A percentile compares a stretch with the other conserved stretches of the same genome.
Evolutionary conservation across 2,329 filamentous ascomycete genomes (phyloP).

Genomic region (Huntiella moniliformis): DNA sequence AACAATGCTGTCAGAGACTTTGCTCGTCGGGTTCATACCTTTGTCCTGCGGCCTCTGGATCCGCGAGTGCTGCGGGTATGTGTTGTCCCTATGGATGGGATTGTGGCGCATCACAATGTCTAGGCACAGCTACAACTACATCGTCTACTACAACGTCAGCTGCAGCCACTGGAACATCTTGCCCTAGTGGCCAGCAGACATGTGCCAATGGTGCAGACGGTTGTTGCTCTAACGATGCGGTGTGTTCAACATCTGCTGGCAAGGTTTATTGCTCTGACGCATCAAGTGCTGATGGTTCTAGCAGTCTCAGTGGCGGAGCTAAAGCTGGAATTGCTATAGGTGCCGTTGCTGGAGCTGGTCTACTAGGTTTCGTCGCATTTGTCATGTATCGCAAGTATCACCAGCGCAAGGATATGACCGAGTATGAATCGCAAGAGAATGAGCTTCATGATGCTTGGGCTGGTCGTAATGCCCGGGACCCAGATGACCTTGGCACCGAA

Average conservation of each 20-base stretch:
- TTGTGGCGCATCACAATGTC: slow-evolving; percentile 22
- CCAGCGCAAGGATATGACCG: not conserved
- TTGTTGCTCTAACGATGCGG: slow-evolving; percentile 28
- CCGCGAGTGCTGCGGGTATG: slow-evolving; percentile 15
- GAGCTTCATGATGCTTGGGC: no score
- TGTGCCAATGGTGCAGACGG: slow-evolving; percentile 26
- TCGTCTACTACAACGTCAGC: slow-evolving; percentile 14
- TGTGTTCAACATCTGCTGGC: slow-evolving; percentile 22
- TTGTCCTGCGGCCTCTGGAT: slow-evolving; percentile 26
- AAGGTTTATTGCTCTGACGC: slow-evolving; percentile 23
- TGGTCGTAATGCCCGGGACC: no score
- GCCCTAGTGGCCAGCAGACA: slow-evolving; percentile 25
- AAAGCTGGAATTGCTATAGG: slow-evolving; percentile 38
- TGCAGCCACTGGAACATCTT: slow-evolving; percentile 22
- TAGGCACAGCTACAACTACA: slow-evolving; percentile 17
- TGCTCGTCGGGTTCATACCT: slow-evolving; percentile 26
- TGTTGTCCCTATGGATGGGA: slow-evolving; percentile 29
- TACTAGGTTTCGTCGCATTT: slow-evolving; percentile 16
- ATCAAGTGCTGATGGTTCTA: slow-evolving; percentile 19
- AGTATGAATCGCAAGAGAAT: no score
- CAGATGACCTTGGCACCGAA: no score
- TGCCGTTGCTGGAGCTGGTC: slow-evolving; percentile 27
- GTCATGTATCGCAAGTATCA: slow-evolving; percentile 18
- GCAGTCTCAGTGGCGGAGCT: slow-evolving; percentile 22
- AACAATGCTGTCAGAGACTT: slow-evolving; percentile 21